Evolutionary conservation across 306 rosid species (phyloP).

Genomic region (Dicorynia guianensis): DNA sequence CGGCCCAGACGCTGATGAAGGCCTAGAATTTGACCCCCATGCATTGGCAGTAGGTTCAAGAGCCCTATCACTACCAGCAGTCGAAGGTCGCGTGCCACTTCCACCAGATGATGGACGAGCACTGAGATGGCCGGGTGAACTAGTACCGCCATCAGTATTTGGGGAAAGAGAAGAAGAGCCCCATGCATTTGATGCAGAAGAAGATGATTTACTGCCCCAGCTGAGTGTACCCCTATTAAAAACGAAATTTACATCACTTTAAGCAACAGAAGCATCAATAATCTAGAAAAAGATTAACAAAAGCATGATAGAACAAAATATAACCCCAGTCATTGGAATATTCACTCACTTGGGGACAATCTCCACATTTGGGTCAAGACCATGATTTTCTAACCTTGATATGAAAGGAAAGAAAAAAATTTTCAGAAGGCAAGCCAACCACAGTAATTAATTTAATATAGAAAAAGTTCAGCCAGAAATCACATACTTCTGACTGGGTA

Average conservation of each 20-base stretch:
- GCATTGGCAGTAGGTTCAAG: slow-evolving; percentile 63
- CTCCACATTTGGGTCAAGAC: slow-evolving; percentile 89
- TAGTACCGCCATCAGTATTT: slow-evolving; percentile 71
- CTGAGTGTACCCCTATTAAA: slow-evolving; percentile 81
- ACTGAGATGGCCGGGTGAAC: slow-evolving; percentile 83
- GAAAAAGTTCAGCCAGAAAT: slow-evolving; percentile 29
- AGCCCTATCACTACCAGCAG: slow-evolving; percentile 90
- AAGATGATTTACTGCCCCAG: slow-evolving; percentile 95
- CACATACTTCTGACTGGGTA: slow-evolving; percentile 94
- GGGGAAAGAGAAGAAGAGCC: slow-evolving; percentile 85
- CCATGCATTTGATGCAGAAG: slow-evolving; percentile 88
- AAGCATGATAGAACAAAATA: slow-evolving; percentile 25
- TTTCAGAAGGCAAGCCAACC: slow-evolving; percentile 44
- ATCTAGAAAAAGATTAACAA: slow-evolving; percentile 16
- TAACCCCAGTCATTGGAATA: slow-evolving; percentile 12
- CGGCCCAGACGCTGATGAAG: slow-evolving; percentile 93
- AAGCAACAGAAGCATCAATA: slow-evolving; percentile 22
- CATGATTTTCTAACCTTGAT: slow-evolving; percentile 96
- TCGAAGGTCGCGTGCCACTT: slow-evolving; percentile 92
- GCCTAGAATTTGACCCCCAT: slow-evolving; percentile 91
- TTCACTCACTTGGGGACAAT: slow-evolving; percentile 94
- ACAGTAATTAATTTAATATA: slow-evolving; percentile 23
- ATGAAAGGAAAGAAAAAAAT: slow-evolving; percentile 36
- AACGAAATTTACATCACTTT: slow-evolving; percentile 4
- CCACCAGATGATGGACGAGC: slow-evolving; percentile 94